Percentiles rank a stretch among this genome's conserved stretches.
These are phyloP conservation scores for Vitis hybrid DNA, from an alignment of 177 flowering plant genomes.

Conservation along the genomic window DNA sequence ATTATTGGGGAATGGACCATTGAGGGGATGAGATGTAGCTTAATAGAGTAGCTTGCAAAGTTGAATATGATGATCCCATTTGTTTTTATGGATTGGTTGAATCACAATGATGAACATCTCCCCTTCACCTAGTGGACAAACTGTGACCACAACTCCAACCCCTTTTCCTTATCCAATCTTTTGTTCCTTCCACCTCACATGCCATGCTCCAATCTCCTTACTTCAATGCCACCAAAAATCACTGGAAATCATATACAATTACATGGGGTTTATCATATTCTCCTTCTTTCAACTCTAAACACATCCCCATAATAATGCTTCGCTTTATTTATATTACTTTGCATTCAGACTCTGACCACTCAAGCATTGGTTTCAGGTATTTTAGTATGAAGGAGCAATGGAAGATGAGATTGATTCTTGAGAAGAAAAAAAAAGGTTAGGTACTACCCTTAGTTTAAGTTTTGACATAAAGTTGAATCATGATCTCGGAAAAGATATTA, in stretches of 20 bases:
- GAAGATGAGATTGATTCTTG: slow-evolving; percentile 20
- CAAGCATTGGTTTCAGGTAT: background rate
- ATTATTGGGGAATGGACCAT: background rate
- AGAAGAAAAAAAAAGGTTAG: slow-evolving; percentile 9
- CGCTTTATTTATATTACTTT: slow-evolving; percentile 10
- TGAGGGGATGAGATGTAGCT: background rate
- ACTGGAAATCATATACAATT: slow-evolving; percentile 3
- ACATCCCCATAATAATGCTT: slow-evolving; percentile 23
- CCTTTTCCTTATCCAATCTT: slow-evolving; percentile 21
- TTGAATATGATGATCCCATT: background rate
- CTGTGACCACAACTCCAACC: slow-evolving; percentile 24
- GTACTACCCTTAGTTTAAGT: background rate
- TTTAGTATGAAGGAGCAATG: slow-evolving; percentile 3
- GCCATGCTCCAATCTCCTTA: slow-evolving; percentile 30
- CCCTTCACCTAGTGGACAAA: slow-evolving; percentile 28
- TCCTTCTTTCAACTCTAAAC: slow-evolving; percentile 4
- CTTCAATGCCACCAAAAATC: slow-evolving; percentile 14
- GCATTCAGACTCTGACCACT: background rate
- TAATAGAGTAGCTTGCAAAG: background rate
- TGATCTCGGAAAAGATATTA: slow-evolving; percentile 13
- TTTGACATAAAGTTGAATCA: slow-evolving; percentile 1
- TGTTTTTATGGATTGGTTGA: slow-evolving; percentile 12
- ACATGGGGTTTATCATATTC: slow-evolving; percentile 11
- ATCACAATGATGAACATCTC: slow-evolving; percentile 22
- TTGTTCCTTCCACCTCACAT: slow-evolving; percentile 26